Evolutionary conservation across 352 stramenopile genomes (phyloP).

Genomic region (Phytophthora citrophthora): DNA sequence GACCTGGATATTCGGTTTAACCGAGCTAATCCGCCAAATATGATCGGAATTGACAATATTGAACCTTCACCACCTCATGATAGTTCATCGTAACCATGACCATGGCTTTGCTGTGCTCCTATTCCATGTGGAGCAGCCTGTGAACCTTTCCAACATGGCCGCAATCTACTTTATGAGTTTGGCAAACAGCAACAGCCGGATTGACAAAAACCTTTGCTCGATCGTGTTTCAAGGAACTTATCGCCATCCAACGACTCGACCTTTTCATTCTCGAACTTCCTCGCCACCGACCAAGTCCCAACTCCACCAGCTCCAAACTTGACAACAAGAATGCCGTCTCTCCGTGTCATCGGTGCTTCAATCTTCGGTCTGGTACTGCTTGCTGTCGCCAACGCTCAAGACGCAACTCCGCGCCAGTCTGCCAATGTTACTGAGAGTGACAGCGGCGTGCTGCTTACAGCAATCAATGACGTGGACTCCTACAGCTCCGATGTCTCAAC

Average conservation of each 20-base stretch:
- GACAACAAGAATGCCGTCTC: constrained; percentile 3
- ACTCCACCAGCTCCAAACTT: no score
- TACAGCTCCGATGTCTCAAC: constrained; percentile 32
- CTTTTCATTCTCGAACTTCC: constrained; percentile 15
- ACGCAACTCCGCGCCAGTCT: background rate
- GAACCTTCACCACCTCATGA: background rate
- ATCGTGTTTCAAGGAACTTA: background rate
- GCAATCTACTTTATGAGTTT: constrained; percentile 5
- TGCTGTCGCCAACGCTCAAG: background rate
- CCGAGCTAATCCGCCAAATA: no score
- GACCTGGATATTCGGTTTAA: no score
- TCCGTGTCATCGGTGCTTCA: constrained; percentile 7
- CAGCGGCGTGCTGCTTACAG: constrained; percentile 31
- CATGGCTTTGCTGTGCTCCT: constrained; percentile 5
- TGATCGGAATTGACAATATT: no score
- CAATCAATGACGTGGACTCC: constrained; percentile 24
- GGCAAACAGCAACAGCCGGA: constrained; percentile 7
- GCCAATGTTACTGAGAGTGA: constrained; percentile 21
- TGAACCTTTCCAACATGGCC: constrained; percentile 1
- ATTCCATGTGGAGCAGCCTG: constrained; percentile 8
- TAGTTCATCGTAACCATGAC: background rate
- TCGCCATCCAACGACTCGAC: background rate
- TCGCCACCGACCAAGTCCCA: constrained; percentile 9
- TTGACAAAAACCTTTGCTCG: constrained; percentile 21
- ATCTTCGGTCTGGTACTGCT: constrained; percentile 13